Conservation (phyloP, 352 stramenopile species). For the Phytophthora cryptogea region DNA sequence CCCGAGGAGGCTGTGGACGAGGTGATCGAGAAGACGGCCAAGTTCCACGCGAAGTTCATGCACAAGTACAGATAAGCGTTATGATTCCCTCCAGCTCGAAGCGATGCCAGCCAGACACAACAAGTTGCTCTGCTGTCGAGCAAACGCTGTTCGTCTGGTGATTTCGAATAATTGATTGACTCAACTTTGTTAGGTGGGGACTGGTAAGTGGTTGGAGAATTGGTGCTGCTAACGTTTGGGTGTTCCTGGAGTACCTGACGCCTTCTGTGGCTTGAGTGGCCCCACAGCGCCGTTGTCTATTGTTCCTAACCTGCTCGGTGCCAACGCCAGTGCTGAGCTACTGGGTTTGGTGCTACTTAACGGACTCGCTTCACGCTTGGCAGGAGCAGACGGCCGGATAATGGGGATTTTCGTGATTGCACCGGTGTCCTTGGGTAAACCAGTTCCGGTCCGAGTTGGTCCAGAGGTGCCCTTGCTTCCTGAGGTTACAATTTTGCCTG, state of each 20-base stretch:
- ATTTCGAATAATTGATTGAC: constrained; percentile 19
- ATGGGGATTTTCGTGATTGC: constrained; percentile 78
- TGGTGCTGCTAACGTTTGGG: constrained; percentile 30
- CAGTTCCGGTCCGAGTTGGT: constrained; percentile 40
- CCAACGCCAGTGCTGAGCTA: constrained; percentile 22
- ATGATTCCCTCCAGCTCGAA: not conserved
- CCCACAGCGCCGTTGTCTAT: constrained; percentile 33
- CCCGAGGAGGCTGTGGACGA: constrained; percentile 95
- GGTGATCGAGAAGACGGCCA: constrained; percentile 94
- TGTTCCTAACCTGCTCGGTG: constrained; percentile 39
- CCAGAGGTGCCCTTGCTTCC: constrained; percentile 42
- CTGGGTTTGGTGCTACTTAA: constrained; percentile 55
- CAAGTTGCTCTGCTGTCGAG: no score
- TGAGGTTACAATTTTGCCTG: constrained; percentile 47
- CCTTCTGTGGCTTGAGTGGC: constrained; percentile 29
- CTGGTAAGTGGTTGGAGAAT: constrained; percentile 11
- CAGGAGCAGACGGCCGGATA: constrained; percentile 66
- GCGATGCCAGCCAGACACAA: no score
- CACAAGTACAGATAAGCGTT: constrained; percentile 82
- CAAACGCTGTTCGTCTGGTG: not conserved
- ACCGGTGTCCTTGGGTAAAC: constrained; percentile 49
- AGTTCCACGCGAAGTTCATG: constrained; percentile 97
- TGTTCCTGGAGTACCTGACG: constrained; percentile 19
- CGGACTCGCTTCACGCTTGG: constrained; percentile 71
- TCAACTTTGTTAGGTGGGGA: constrained; percentile 9